Evolutionary conservation across 768 basidiomycete species (phyloP).

Genomic region (Boletus sp.): DNA sequence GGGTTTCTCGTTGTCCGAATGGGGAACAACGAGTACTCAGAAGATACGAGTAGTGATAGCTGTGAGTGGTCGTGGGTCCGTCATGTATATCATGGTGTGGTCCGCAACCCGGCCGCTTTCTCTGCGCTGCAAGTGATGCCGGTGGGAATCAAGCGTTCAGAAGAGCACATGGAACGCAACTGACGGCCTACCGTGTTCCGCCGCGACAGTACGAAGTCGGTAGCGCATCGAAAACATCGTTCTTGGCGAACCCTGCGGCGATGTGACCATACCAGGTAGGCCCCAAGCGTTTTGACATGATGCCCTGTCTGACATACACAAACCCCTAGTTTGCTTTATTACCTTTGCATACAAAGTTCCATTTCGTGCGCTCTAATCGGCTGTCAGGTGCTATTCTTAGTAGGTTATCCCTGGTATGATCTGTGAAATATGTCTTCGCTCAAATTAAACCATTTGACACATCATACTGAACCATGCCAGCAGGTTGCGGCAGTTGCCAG

Average conservation of each 20-base stretch:
- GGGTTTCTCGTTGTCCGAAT: constrained; percentile 5
- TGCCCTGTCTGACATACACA: not conserved
- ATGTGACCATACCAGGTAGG: not conserved
- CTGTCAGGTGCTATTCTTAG: not conserved
- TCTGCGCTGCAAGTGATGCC: not conserved
- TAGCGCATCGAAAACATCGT: not conserved
- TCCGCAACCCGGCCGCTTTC: not conserved
- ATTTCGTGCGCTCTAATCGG: not conserved
- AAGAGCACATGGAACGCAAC: constrained; percentile 3
- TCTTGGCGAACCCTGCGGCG: not conserved
- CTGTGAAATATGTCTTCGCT: not conserved
- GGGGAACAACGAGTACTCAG: constrained; percentile 2
- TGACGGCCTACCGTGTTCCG: not conserved
- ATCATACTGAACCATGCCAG: not conserved
- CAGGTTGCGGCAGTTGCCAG: not conserved
- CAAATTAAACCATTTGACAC: not conserved
- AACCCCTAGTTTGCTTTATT: not conserved
- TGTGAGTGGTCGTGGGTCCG: not conserved
- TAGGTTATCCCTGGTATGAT: not conserved
- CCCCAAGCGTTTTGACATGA: not conserved
- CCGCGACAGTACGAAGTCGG: not conserved
- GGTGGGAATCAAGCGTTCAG: constrained; percentile 6
- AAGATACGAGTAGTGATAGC: not conserved
- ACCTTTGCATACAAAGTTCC: not conserved
- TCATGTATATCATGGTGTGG: not conserved